Evolutionary conservation across 192 early-diverging fungal genomes (phyloP), one percentile per base, ranked within the genome.

Genomic region (Thoreauomyces humboldtii): DNA sequence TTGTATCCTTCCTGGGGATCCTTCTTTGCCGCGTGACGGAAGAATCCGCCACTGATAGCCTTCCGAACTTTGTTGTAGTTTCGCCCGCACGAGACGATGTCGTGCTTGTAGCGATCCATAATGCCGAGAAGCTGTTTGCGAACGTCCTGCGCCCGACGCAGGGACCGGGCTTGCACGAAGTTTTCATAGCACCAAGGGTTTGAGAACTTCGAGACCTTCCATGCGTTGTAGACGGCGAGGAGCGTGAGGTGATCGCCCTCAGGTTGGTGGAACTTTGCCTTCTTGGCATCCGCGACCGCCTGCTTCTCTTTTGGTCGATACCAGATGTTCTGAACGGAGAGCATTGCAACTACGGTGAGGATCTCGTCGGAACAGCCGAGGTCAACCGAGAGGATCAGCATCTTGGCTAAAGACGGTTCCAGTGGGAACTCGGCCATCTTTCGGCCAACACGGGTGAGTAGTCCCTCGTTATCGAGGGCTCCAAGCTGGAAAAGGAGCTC

Each of bases 1-100:
- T 99, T 99, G 76, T 99, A 99, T 2, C 97, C 95, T 75, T 98
- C 97, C 74, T 95, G 92, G 2, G 95, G 93, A 73, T 99, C 97
- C 63, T 97, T 97, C 70, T 99, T 98, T 59, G 97, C 97, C 0
- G 93, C 89, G 67, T 99, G 88, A 22, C 93, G 83, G 79, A 99
- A 99, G 68, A 89, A 93, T 17, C 97, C 97, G 19, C 89, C 91
- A 43, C 90, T 91, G 24, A 99, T 84, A 0, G 95, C 92, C 35
- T 86, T 82, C 32, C 91, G 84, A 2, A 98, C 95, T 57, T 93
- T 94, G 43, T 93, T 91, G 74, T 91, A 96, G 63, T 98, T 96
- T 66, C 86, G 86, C 29, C 87, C 88, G 76, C 96, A 97, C 28
- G 88, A 90, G 21, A 97, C 91, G 72, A 99, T 90, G 53, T 95